Percentiles rank a stretch among this genome's conserved stretches.
These are phyloP conservation scores for Trichoderma pleuroti DNA, from an alignment of 2,329 filamentous ascomycete species.

Conservation along the genomic window DNA sequence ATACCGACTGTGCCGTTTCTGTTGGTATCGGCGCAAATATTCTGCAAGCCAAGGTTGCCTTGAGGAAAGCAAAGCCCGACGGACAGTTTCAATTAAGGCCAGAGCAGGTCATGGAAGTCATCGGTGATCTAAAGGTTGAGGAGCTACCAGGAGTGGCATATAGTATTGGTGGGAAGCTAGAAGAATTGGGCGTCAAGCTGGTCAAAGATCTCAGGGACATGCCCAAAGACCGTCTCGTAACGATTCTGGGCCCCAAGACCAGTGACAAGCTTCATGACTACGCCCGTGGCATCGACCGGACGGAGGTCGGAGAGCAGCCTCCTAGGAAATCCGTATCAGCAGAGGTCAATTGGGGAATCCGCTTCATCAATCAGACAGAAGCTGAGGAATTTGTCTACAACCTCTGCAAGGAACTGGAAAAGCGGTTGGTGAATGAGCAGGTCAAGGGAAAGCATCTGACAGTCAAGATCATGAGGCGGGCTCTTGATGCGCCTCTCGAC, in stretches of 20 bases:
- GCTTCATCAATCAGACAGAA: slow-evolving; percentile 88
- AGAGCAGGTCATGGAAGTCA: slow-evolving; percentile 70
- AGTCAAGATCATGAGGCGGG: slow-evolving; percentile 89
- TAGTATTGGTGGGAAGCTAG: slow-evolving; percentile 81
- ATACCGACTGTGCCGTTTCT: slow-evolving; percentile 82
- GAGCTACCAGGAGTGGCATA: slow-evolving; percentile 88
- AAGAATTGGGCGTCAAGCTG: slow-evolving; percentile 76
- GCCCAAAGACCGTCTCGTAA: slow-evolving; percentile 71
- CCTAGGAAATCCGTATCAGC: slow-evolving; percentile 92
- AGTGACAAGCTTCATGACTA: slow-evolving; percentile 90
- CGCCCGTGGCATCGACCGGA: slow-evolving; percentile 77
- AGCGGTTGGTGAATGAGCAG: slow-evolving; percentile 73
- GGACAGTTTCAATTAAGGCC: slow-evolving; percentile 87
- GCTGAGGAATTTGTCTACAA: slow-evolving; percentile 88
- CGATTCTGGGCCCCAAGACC: slow-evolving; percentile 81
- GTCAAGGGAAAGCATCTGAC: slow-evolving; percentile 87
- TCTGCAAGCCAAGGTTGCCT: slow-evolving; percentile 81
- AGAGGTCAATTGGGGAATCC: slow-evolving; percentile 97
- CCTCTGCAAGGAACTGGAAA: slow-evolving; percentile 79
- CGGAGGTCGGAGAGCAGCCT: slow-evolving; percentile 81
- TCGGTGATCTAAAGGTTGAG: slow-evolving; percentile 74
- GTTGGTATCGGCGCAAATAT: slow-evolving; percentile 92
- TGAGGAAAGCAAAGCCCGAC: slow-evolving; percentile 89
- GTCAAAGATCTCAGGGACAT: slow-evolving; percentile 80
- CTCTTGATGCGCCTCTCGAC: slow-evolving; percentile 82